Evolutionary conservation across 805 yeast genomes (phyloP), one percentile per base, ranked within the genome.

Genomic region (Wickerhamomyces rabaulensis): DNA sequence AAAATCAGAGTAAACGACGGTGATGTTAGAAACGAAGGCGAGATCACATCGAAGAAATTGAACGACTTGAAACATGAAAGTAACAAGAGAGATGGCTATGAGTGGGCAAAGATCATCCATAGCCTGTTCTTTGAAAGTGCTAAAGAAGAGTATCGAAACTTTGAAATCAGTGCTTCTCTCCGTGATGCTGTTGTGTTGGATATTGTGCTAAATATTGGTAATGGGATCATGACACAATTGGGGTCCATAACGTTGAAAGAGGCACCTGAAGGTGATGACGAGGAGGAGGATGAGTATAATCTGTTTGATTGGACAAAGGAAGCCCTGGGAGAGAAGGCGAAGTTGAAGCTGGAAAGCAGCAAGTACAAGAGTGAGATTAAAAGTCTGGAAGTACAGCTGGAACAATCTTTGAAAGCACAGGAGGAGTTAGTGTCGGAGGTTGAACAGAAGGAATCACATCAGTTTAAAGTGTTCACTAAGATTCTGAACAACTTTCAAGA

Each of bases 401-500:
- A 40, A 5, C 31, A 31, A 23, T 25, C 49, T 0, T 25, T 48
- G 26, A 20, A 36, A 6, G 49, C 54, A 1, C 47, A 53, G 22
- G 49, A 52, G 10, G 44, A 44, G 4, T 45, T 56, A 17, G 38
- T 51, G 0, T 21, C 31, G 9, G 31, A 48, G 19, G 31, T 49
- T 38, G 26, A 39, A 20, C 29, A 13, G 9, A 52, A 56, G 38
- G 49, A 54, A 31, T 16, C 33, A 6, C 41, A 23, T 16, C 55
- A 52, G 22, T n/a, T 57, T 40, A 46, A 44, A 36, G 46, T 60
- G 1, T 54, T 53, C 37, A 53, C 62, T 0, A 50, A 38, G 13
- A 42, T 60, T 13, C 19, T 60, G 16, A 60, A 58, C 42, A 52
- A 53, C 15, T 48, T 56, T 46, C 59, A 60, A 29, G 42, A 26